Evolutionary conservation across 2,329 filamentous ascomycete genomes (phyloP), one percentile per base, ranked within the genome.

Genomic region (Arthrinium puccinioides): DNA sequence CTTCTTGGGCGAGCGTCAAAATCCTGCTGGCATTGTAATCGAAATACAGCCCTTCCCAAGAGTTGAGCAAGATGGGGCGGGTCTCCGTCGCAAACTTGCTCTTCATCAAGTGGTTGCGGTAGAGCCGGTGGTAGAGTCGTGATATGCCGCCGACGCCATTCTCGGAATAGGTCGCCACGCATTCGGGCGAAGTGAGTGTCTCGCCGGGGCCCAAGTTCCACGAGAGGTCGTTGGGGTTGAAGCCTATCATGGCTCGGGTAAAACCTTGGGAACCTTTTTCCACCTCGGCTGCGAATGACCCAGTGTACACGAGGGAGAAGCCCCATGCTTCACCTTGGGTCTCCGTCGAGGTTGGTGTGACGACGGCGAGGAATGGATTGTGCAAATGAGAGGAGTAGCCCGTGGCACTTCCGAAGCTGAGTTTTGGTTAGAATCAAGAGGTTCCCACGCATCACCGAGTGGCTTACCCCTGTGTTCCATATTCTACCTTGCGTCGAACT

Each of bases 351-450:
- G 60, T 62, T 0, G 76, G 70, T 4, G 70, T 61, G 0, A 74
- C 63, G 2, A 83, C 55, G 0, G 74, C 66, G 16, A 82, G 63
- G 58, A 82, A 82, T 0, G 78, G 77, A 46, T 83, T 83, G 50
- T 81, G 74, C 2, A 76, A 60, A 45, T 81, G 75, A 0, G 76
- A 81, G 0, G 77, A 76, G 50, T 78, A 82, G 1, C 79, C 79
- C 4, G 67, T 69, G 0, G 64, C 70, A 45, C 76, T 81, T 13
- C 72, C 72, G 50, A 82, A 82, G 6, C 75, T 76, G 28, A 5
- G 31, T 19, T 30, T 21, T 3, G 14, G 30, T 13, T 28, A 14
- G 10, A 5, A 9, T 19, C 9, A 5, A 10, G 1, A 21, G 19
- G 9, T n/a, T 21, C 4, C 14, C 13, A 18, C 10, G n/a, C n/a